These are phyloP conservation scores for Xanthoceras sorbifolium DNA, from an alignment of 345 rosid species.

Conservation along the genomic window DNA sequence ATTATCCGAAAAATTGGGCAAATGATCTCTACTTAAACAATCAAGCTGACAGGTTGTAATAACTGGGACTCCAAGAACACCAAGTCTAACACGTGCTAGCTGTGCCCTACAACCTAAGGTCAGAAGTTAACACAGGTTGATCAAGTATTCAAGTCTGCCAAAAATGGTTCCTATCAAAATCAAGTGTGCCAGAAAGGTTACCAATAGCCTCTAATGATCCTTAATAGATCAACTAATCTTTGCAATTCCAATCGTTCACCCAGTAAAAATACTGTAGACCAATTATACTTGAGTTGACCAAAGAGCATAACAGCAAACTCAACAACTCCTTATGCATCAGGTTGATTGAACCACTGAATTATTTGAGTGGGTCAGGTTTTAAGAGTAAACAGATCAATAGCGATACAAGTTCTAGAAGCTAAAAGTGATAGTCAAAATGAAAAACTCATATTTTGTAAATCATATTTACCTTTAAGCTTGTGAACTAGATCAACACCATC, in stretches of 20 bases:
- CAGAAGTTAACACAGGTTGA: background rate
- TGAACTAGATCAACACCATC: constrained; percentile 78
- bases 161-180: background rate
- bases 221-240: background rate
- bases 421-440: background rate
- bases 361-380: background rate
- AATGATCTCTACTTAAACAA: background rate
- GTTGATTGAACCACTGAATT: background rate
- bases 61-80: background rate
- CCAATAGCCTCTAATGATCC: background rate
- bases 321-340: constrained; percentile 3
- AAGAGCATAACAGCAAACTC: background rate
- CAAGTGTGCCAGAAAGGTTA: background rate
- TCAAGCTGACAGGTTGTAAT: background rate
- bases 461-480: constrained; percentile 81
- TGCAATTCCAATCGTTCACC: background rate
- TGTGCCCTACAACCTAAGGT: background rate
- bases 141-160: background rate
- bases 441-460: constrained; percentile 8
- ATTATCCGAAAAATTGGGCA: background rate
- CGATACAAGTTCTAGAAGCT: background rate
- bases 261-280: background rate
- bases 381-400: background rate
- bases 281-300: background rate
- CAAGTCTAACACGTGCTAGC: background rate